A percentile compares a stretch with the other conserved stretches of the same genome.
Evolutionary conservation across 129 eudicot genomes (phyloP).

Genomic region (Centrapalus pauciflorus): DNA sequence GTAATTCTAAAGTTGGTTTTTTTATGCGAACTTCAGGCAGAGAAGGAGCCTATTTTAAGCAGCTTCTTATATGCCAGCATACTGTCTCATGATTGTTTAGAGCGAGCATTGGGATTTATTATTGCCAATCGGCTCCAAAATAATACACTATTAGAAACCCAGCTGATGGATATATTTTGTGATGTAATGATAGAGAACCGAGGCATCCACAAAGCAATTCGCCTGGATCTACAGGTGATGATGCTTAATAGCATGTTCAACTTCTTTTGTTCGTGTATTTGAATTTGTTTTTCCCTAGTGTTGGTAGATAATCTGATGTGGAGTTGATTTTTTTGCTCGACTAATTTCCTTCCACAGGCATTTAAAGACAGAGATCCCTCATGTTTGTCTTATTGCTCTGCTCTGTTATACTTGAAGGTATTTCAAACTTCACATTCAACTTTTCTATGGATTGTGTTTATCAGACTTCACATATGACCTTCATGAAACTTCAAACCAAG

Average conservation of each 20-base stretch:
- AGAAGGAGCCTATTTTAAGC: slow-evolving; percentile 71
- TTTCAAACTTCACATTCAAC: background rate
- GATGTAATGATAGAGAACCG: slow-evolving; percentile 54
- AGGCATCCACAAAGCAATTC: slow-evolving; percentile 50
- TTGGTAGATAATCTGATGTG: background rate
- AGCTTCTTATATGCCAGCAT: slow-evolving; percentile 68
- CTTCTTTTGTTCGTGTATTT: background rate
- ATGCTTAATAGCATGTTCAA: background rate
- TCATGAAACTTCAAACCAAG: background rate
- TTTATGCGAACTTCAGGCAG: slow-evolving; percentile 48
- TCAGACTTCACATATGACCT: background rate
- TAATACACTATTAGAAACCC: slow-evolving; percentile 60
- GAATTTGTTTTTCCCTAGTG: background rate
- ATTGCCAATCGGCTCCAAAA: slow-evolving; percentile 67
- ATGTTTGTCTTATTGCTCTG: slow-evolving; percentile 66
- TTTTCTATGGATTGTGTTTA: background rate
- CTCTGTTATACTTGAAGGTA: slow-evolving; percentile 62
- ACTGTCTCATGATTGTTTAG: slow-evolving; percentile 63
- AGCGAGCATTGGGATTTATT: slow-evolving; percentile 56
- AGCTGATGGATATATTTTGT: slow-evolving; percentile 59
- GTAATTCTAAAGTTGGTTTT: slow-evolving; percentile 15
- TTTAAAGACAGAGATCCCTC: slow-evolving; percentile 69
- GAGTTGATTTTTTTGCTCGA: slow-evolving; percentile 3
- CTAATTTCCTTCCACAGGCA: slow-evolving; percentile 35
- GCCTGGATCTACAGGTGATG: slow-evolving; percentile 61